These are phyloP conservation scores for Nannizziopsis arthrosporioides DNA, from an alignment of 2,329 filamentous ascomycete genomes.

Conservation along the genomic window DNA sequence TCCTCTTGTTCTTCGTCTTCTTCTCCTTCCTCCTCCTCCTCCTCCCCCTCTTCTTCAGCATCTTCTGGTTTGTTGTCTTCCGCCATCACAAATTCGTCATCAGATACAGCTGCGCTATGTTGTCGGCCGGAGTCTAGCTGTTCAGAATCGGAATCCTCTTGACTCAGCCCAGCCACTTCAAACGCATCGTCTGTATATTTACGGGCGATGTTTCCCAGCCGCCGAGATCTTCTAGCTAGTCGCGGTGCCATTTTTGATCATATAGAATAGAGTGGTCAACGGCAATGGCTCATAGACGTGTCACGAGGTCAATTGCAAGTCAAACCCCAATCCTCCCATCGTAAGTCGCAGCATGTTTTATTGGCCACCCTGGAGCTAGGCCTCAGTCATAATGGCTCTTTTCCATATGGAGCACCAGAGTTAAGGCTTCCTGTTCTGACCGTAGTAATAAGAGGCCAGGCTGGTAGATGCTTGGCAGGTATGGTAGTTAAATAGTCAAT, in stretches of 20 bases:
- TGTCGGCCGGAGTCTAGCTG: not conserved
- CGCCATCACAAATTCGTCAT: conserved; percentile 27
- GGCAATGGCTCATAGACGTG: too few species aligned
- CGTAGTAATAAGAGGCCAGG: too few species aligned
- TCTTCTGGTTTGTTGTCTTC: conserved; percentile 15
- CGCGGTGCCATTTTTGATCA: conserved; percentile 11
- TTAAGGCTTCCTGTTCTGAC: too few species aligned
- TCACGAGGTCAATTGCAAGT: too few species aligned
- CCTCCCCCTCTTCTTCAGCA: conserved; percentile 11
- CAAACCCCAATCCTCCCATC: too few species aligned
- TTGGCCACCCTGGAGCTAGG: too few species aligned
- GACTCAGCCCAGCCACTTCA: conserved; percentile 24
- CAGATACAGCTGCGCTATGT: conserved; percentile 20
- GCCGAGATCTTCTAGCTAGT: conserved; percentile 26
- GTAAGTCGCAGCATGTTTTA: too few species aligned
- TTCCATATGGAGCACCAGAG: too few species aligned
- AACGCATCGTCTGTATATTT: conserved; percentile 30
- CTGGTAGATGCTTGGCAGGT: too few species aligned
- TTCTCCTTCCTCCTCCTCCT: conserved; percentile 2
- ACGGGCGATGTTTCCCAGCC: conserved; percentile 22
- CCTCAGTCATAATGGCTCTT: too few species aligned
- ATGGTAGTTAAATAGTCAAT: too few species aligned
- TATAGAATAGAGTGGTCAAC: too few species aligned
- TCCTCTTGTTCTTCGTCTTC: not conserved
- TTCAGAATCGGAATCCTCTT: conserved; percentile 15